Percentiles rank a stretch among this genome's conserved stretches.
phyloP scores from a whole-genome alignment of 164 flowering plant genomes.

The Macadamia integrifolia region DNA sequence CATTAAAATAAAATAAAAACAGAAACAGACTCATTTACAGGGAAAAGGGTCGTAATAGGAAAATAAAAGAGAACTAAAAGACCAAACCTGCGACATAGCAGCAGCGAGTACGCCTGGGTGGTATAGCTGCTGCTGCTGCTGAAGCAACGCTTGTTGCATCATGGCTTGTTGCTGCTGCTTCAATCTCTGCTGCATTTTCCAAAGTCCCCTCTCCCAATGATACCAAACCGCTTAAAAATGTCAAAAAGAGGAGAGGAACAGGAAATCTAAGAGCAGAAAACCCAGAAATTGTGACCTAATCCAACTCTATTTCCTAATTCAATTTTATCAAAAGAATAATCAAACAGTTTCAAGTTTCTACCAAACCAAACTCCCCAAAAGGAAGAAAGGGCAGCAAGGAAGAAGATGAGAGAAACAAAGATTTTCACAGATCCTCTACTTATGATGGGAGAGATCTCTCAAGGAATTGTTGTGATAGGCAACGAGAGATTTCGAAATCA shows the following conservation, averaged over 20 bases:
- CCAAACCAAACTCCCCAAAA: background rate
- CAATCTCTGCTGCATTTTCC: slow-evolving; percentile 60
- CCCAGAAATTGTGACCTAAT: background rate
- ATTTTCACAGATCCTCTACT: no score
- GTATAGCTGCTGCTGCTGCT: slow-evolving; percentile 43
- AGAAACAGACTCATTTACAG: background rate
- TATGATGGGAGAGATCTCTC: no score
- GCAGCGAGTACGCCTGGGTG: slow-evolving; percentile 34
- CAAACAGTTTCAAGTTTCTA: no score
- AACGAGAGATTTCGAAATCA: no score
- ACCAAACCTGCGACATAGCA: slow-evolving; percentile 34
- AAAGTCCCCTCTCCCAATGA: background rate
- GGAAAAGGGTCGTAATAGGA: no score
- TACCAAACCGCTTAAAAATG: background rate
- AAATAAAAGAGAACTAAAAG: background rate
- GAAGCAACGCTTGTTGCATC: slow-evolving; percentile 69
- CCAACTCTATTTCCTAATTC: no score
- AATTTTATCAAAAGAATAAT: no score
- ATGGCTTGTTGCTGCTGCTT: slow-evolving; percentile 70
- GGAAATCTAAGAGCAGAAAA: no score
- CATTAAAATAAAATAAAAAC: no score
- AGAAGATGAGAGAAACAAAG: background rate
- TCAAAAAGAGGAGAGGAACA: no score
- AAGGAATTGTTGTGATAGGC: no score
- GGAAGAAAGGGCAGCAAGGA: background rate